Conservation (phyloP, 345 rosid genomes). For the Ceriops decandra region DNA sequence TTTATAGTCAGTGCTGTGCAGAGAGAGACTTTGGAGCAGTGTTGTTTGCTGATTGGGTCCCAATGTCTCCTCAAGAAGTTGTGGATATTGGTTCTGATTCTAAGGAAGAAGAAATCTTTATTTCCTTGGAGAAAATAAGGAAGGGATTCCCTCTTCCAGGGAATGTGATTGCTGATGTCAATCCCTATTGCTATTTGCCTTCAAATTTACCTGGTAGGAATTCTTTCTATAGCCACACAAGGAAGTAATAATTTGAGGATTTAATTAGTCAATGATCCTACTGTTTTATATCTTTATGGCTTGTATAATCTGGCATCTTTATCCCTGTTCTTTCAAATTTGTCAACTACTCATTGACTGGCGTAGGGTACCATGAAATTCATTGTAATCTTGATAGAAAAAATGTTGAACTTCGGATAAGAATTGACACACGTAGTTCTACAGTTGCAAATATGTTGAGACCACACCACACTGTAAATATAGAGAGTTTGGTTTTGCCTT, state of each 20-base stretch:
- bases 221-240: not conserved
- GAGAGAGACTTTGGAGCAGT: not conserved
- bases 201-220: slow-evolving; percentile 34
- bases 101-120: slow-evolving; percentile 19
- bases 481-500: too few relatives aligned
- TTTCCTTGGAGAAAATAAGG: slow-evolving; percentile 19
- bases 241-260: not conserved
- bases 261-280: not conserved
- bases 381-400: too few relatives aligned
- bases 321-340: not conserved
- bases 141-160: slow-evolving; percentile 35
- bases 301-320: not conserved
- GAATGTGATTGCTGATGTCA: slow-evolving; percentile 32
- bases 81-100: slow-evolving; percentile 15
- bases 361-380: too few relatives aligned
- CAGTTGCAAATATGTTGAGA: too few relatives aligned
- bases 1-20: not conserved
- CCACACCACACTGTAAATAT: too few relatives aligned
- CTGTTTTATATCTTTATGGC: not conserved
- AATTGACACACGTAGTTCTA: too few relatives aligned
- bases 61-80: slow-evolving; percentile 22
- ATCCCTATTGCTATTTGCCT: slow-evolving; percentile 31
- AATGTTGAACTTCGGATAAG: too few relatives aligned
- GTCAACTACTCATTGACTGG: too few relatives aligned
- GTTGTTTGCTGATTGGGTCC: not conserved